A percentile compares a stretch with the other conserved stretches of the same genome.
These are phyloP conservation scores for Cucurbita moschata DNA, from an alignment of 306 rosid genomes.

Conservation along the genomic window DNA sequence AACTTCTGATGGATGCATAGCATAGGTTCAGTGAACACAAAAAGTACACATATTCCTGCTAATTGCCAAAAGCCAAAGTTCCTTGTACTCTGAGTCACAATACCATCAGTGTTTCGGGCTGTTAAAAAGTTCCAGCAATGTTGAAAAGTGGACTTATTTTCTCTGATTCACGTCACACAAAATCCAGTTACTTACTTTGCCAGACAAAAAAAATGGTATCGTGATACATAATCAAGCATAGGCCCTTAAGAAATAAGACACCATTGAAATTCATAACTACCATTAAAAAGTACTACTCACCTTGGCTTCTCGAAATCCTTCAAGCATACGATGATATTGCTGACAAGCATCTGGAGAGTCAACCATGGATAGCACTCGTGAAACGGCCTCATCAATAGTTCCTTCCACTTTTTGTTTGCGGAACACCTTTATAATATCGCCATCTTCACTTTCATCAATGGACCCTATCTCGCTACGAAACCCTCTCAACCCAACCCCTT, in stretches of 20 bases:
- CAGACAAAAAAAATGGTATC: not conserved
- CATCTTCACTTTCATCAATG: slow-evolving; percentile 52
- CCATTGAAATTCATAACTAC: not conserved
- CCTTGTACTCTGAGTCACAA: not conserved
- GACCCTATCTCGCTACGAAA: slow-evolving; percentile 29
- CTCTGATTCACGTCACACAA: not conserved
- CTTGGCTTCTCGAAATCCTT: slow-evolving; percentile 58
- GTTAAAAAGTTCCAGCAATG: not conserved
- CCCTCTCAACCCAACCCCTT: slow-evolving; percentile 62
- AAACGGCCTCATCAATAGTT: slow-evolving; percentile 52
- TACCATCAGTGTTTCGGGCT: not conserved
- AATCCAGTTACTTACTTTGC: not conserved
- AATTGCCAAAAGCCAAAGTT: not conserved
- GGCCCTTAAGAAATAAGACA: not conserved
- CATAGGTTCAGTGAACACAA: not conserved
- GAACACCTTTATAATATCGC: slow-evolving; percentile 72
- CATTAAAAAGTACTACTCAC: slow-evolving; percentile 18
- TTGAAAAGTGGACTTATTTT: not conserved
- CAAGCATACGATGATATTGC: slow-evolving; percentile 75
- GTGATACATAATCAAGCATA: not conserved
- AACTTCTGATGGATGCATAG: not conserved
- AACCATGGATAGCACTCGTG: slow-evolving; percentile 74
- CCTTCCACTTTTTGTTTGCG: slow-evolving; percentile 66
- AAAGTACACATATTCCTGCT: not conserved
- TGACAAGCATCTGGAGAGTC: slow-evolving; percentile 49